A percentile compares a stretch with the other conserved stretches of the same genome.
phyloP scores from a whole-genome alignment of 805 yeast species.

The Alloascoidea africana region DNA sequence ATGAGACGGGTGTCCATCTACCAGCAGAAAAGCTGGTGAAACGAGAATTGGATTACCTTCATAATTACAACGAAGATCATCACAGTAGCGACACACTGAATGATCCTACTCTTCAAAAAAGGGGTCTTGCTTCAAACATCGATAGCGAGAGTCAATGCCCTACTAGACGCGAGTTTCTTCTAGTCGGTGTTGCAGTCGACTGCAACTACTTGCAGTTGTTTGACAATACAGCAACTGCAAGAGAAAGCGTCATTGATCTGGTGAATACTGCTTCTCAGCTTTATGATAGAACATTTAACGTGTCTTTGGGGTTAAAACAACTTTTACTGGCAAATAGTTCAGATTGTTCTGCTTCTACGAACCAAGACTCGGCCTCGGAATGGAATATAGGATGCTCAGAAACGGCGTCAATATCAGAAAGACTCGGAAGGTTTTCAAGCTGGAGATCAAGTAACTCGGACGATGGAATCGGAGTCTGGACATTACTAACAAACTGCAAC shows the following conservation, averaged over 20 bases:
- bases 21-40: not conserved
- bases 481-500: constrained; percentile 17
- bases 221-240: constrained; percentile 11
- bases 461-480: constrained; percentile 21
- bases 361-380: too few species aligned
- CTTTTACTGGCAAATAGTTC: constrained; percentile 14
- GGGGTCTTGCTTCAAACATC: constrained; percentile 11
- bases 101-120: constrained; percentile 7
- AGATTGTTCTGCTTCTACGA: constrained; percentile 10
- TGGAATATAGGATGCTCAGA: constrained; percentile 16
- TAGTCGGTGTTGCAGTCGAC: constrained; percentile 22
- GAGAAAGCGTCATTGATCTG: constrained; percentile 15
- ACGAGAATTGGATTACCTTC: not conserved
- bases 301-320: constrained; percentile 17
- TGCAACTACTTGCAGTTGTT: constrained; percentile 17
- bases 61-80: too few species aligned
- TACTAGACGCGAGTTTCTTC: constrained; percentile 14
- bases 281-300: constrained; percentile 19
- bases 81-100: not conserved
- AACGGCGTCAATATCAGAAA: constrained; percentile 10
- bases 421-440: constrained; percentile 14
- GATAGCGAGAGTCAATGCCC: constrained; percentile 19
- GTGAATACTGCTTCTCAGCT: constrained; percentile 19
- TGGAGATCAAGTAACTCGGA: constrained; percentile 16
- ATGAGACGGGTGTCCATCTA: too few species aligned